Evolutionary conservation across 257 asterid genomes (phyloP).

Genomic region (Solanum etuberosum): DNA sequence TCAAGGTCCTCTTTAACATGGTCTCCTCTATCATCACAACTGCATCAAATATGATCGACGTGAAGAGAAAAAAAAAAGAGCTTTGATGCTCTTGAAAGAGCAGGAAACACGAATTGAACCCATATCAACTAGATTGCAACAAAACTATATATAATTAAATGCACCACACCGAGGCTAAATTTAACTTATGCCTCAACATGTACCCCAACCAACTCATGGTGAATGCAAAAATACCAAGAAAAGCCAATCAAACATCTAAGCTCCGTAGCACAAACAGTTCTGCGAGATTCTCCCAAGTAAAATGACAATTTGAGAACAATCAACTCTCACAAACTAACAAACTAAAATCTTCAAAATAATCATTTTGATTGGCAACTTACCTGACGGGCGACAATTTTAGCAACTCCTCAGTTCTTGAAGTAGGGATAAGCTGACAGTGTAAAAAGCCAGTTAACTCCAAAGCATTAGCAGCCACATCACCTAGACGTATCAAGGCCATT

Average conservation of each 20-base stretch:
- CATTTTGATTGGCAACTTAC: conserved; percentile 5
- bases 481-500: conserved; percentile 47
- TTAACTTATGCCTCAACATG: not conserved
- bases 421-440: conserved; percentile 43
- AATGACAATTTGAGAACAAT: not conserved
- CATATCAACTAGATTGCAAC: not conserved
- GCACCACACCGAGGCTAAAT: not conserved
- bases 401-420: conserved; percentile 32
- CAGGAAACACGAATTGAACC: not conserved
- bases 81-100: not conserved
- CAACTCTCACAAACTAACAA: not conserved
- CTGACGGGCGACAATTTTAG: conserved; percentile 3
- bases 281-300: not conserved
- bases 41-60: not conserved
- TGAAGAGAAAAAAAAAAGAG: not conserved
- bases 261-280: not conserved
- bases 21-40: conserved; percentile 8
- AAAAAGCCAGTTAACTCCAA: conserved; percentile 67
- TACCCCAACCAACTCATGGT: not conserved
- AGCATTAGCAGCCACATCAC: conserved; percentile 64
- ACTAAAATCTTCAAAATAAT: not conserved
- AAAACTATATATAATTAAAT: not conserved
- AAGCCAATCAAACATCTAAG: not conserved
- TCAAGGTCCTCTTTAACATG: conserved; percentile 21
- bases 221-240: not conserved